phyloP scores from a whole-genome alignment of 352 stramenopile genomes.

The Pelagophyceae sp. region DNA sequence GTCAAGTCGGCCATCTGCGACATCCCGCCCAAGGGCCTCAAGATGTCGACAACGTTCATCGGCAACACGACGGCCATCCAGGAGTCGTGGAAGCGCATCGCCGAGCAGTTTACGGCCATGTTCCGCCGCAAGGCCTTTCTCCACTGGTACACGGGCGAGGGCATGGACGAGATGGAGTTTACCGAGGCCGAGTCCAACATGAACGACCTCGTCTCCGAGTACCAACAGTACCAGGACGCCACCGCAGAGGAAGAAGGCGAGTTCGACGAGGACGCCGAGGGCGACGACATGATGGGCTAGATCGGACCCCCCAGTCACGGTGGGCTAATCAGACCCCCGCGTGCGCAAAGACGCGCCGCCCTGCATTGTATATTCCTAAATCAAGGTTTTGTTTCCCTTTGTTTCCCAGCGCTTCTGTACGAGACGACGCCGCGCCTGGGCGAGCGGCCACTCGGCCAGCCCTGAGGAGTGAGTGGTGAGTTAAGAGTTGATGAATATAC shows the following conservation, averaged over 20 bases:
- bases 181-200: conserved; percentile 99
- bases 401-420: no score
- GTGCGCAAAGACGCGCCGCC: no score
- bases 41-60: conserved; percentile 97
- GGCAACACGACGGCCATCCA: conserved; percentile 98
- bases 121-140: conserved; percentile 99
- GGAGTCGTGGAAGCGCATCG: conserved; percentile 99
- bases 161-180: conserved; percentile 99
- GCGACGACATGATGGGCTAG: conserved; percentile 54
- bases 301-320: no score
- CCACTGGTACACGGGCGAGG: conserved; percentile 99
- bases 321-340: no score
- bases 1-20: conserved; percentile 99
- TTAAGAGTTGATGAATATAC: no score
- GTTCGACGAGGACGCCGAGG: conserved; percentile 85
- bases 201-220: conserved; percentile 99
- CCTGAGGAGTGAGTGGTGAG: no score
- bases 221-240: conserved; percentile 99
- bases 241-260: conserved; percentile 98
- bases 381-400: no score
- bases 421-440: no score
- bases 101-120: conserved; percentile 99
- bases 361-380: no score
- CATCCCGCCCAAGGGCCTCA: conserved; percentile 92
- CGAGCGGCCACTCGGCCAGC: no score